Evolutionary conservation across 495 filamentous ascomycete species (phyloP).

Genomic region (Gamarada debralockiae): DNA sequence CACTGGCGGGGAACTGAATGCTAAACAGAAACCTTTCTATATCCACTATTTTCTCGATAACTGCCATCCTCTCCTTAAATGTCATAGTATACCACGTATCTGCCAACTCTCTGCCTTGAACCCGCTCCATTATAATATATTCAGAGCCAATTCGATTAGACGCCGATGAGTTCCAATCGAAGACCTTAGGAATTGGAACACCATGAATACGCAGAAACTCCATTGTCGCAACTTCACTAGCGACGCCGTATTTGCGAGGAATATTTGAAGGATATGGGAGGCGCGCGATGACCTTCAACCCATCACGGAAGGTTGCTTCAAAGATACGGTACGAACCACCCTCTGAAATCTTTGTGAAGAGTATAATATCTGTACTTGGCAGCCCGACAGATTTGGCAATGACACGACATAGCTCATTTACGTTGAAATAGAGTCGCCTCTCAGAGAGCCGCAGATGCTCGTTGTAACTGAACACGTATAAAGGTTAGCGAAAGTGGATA

Average conservation of each 20-base stretch:
- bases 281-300: slow-evolving; percentile 4
- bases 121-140: slow-evolving; percentile 7
- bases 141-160: slow-evolving; percentile 5
- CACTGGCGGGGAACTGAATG: slow-evolving; percentile 4
- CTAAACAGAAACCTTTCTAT: slow-evolving; percentile 5
- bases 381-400: slow-evolving; percentile 1
- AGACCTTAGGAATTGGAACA: slow-evolving; percentile 1
- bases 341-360: slow-evolving; percentile 2
- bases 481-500: neutral
- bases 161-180: slow-evolving; percentile 8
- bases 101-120: slow-evolving; percentile 1
- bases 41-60: slow-evolving; percentile 6
- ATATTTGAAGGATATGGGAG: slow-evolving; percentile 8
- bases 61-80: slow-evolving; percentile 3
- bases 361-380: neutral
- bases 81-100: slow-evolving; percentile 9
- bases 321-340: slow-evolving; percentile 7
- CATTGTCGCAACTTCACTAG: slow-evolving; percentile 10
- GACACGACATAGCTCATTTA: neutral
- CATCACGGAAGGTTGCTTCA: slow-evolving; percentile 8
- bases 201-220: slow-evolving; percentile 8
- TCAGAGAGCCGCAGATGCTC: slow-evolving; percentile 5
- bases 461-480: neutral
- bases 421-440: slow-evolving; percentile 1
- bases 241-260: slow-evolving; percentile 6